These are phyloP conservation scores for Neurospora pannonica DNA, from an alignment of 495 filamentous ascomycete species.

Conservation along the genomic window DNA sequence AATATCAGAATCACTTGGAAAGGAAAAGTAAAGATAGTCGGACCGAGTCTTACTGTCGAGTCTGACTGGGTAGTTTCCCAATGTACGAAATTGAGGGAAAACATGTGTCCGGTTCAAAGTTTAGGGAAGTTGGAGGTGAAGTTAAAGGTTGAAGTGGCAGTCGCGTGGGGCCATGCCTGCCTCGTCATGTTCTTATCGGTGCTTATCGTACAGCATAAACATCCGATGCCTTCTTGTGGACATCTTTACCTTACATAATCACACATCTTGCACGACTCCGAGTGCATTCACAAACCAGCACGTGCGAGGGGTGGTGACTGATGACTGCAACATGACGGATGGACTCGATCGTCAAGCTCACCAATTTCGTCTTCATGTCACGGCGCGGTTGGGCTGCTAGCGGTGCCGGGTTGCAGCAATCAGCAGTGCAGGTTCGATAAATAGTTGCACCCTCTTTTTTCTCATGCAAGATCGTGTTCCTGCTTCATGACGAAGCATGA, in stretches of 20 bases:
- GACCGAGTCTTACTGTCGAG: background rate
- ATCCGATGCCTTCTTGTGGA: too few species aligned
- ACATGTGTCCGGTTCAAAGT: background rate
- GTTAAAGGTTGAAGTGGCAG: background rate
- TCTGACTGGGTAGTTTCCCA: background rate
- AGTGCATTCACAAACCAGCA: background rate
- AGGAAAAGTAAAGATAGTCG: background rate
- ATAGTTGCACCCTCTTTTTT: background rate
- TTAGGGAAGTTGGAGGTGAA: background rate
- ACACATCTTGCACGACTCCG: background rate
- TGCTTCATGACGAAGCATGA: constrained; percentile 1
- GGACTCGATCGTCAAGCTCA: background rate
- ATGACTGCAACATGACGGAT: background rate
- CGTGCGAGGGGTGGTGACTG: background rate
- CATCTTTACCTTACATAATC: background rate
- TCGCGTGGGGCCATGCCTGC: background rate
- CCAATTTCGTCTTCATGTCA: background rate
- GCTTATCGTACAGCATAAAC: background rate
- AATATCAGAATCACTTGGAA: background rate
- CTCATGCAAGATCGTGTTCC: constrained; percentile 2
- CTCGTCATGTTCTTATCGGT: background rate
- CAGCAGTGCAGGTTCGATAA: background rate
- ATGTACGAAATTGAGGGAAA: background rate
- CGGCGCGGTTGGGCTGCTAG: background rate
- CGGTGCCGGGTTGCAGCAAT: background rate